Evolutionary conservation across 768 basidiomycete species (phyloP).

Genomic region (Phaffia tasmanica): DNA sequence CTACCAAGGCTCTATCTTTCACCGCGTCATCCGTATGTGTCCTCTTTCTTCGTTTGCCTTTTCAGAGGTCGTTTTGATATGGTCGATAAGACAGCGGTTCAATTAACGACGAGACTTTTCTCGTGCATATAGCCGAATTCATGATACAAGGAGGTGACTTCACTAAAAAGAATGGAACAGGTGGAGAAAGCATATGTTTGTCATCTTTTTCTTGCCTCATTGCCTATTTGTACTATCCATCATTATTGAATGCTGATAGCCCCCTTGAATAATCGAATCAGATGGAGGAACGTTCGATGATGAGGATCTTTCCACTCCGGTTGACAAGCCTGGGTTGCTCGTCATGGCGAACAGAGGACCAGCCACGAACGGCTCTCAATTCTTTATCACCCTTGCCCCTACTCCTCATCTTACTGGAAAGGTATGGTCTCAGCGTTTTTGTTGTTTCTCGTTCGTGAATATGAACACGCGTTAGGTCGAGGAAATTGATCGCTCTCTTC

Average conservation of each 20-base stretch:
- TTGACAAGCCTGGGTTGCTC: conserved; percentile 41
- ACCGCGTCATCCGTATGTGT: conserved; percentile 19
- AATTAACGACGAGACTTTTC: not conserved
- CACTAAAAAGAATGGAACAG: conserved; percentile 64
- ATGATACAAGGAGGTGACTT: conserved; percentile 75
- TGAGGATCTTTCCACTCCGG: conserved; percentile 45
- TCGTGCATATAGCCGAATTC: conserved; percentile 43
- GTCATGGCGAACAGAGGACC: conserved; percentile 75
- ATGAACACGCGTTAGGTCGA: no score
- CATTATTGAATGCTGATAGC: no score
- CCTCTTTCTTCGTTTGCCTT: not conserved
- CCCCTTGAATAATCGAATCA: not conserved
- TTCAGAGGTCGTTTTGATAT: not conserved
- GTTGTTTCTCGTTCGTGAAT: no score
- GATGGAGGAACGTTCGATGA: conserved; percentile 58
- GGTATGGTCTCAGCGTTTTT: conserved; percentile 1
- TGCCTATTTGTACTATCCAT: not conserved
- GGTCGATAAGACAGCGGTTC: no score
- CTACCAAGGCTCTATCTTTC: conserved; percentile 53
- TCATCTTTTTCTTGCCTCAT: not conserved
- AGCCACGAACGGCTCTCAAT: conserved; percentile 76
- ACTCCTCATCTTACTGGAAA: conserved; percentile 25
- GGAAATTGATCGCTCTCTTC: not conserved
- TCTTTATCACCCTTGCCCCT: conserved; percentile 33
- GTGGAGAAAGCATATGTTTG: conserved; percentile 66